Base-by-base conservation (phyloP, 108 stramenopile genomes). In the Parmales sp. region DNA sequence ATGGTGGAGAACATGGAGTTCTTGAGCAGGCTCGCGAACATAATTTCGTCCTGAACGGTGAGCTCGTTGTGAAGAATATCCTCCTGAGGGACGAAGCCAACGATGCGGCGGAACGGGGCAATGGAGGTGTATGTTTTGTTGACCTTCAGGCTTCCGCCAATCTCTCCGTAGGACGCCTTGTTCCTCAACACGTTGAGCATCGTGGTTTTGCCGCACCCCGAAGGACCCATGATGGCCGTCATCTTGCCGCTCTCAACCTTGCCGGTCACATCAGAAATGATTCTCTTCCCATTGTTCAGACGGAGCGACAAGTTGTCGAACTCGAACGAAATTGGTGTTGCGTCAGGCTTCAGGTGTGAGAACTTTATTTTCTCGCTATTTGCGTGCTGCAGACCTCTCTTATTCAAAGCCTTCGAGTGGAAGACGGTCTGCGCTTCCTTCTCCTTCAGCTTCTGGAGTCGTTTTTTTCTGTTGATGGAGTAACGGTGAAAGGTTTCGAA, bases 11-110 rank as follows among this genome's bases (percentile, higher is more conserved):
- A 20, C n/a, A 31, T 34, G 2, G 2, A 2, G 20, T 60, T 60
- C n/a, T 26, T 9, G 1, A 60, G 54, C 6, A 60, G 29, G 29
- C n/a, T 20, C n/a, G n/a, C 18, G 29, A 60, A 60, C 54, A 2
- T 60, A 31, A 60, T 60, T 13, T 43, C 41, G 41, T 91, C 90
- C 71, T 76, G 73, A 1, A 91, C 90, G 9, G 90, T 89, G 64
- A 91, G 69, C 72, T 91, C 87, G 65, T 76, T 67, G 65, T 88
- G 69, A 26, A 91, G 69, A 50, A 91, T 51, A 76, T 91, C 90
- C 65, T 91, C 90, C 50, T 91, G 90, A 82, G 84, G 86, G 18
- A 91, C 90, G 5, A 91, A 85, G 6, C 88, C 87, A 1, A 88
- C 83, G 41, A 89, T 63, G 64, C 87, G 76, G 54, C 88, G 25